Percentiles rank a stretch among this genome's conserved stretches.
phyloP scores from a whole-genome alignment of 176 grass and related monocot genomes.

The Coix lacrymajobi region DNA sequence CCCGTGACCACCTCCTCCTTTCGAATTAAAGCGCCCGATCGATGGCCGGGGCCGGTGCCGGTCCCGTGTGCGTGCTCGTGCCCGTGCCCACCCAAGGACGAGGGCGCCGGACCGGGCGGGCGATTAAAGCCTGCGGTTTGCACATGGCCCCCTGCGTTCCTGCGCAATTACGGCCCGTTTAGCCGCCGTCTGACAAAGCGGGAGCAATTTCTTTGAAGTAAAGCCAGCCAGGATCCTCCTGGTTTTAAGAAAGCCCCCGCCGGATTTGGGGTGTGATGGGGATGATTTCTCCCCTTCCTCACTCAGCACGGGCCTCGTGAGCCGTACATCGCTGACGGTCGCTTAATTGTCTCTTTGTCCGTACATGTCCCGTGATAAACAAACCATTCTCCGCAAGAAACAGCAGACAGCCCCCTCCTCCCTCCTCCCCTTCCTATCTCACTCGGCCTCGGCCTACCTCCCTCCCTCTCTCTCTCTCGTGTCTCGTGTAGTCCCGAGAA shows the following conservation, averaged over 20 bases:
- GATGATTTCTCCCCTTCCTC: background rate
- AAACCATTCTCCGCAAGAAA: slow-evolving; percentile 21
- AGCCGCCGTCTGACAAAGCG: background rate
- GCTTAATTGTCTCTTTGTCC: background rate
- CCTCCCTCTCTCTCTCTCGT: background rate
- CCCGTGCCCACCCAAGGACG: background rate
- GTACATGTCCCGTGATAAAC: slow-evolving; percentile 6
- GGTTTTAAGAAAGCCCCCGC: background rate
- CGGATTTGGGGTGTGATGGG: slow-evolving; percentile 2
- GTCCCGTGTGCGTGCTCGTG: too few relatives aligned
- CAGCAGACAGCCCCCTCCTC: background rate
- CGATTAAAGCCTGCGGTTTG: slow-evolving; percentile 9
- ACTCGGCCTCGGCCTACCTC: background rate
- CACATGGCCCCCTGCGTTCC: background rate
- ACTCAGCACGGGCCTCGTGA: background rate
- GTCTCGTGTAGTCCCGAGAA: slow-evolving; percentile 6
- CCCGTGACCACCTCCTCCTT: slow-evolving; percentile 22
- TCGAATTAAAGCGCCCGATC: slow-evolving; percentile 31
- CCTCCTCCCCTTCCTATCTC: background rate
- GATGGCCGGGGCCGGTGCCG: too few relatives aligned
- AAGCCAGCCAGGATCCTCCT: background rate
- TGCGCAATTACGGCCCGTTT: background rate
- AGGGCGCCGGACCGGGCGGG: background rate
- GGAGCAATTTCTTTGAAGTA: background rate
- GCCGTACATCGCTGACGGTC: background rate